phyloP scores from a whole-genome alignment of 352 stramenopile genomes.

The Stephanocyclus meneghinianus region DNA sequence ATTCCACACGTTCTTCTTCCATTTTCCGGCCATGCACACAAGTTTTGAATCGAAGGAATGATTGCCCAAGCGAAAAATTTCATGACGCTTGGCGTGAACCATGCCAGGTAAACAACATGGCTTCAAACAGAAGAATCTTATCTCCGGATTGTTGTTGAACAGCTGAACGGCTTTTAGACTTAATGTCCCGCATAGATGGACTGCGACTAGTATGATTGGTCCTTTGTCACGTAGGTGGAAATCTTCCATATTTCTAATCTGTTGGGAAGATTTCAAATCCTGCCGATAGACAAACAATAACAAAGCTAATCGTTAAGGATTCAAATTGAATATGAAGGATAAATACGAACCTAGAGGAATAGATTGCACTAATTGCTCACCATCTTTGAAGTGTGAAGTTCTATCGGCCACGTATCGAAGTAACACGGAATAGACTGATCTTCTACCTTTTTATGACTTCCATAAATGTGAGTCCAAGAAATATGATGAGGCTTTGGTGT shows the following conservation, averaged over 20 bases:
- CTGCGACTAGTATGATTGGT: constrained; percentile 52
- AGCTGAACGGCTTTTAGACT: constrained; percentile 57
- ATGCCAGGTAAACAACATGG: constrained; percentile 61
- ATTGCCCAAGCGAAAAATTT: constrained; percentile 45
- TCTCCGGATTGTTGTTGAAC: constrained; percentile 58
- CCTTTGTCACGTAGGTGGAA: constrained; percentile 35
- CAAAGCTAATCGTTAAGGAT: background rate
- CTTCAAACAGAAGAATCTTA: constrained; percentile 44
- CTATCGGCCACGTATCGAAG: constrained; percentile 62
- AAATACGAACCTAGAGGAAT: background rate
- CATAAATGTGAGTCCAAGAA: constrained; percentile 66
- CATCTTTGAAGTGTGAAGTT: constrained; percentile 57
- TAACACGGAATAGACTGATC: constrained; percentile 37
- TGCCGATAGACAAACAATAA: background rate
- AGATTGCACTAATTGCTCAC: constrained; percentile 4
- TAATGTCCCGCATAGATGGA: constrained; percentile 67
- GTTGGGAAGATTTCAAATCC: constrained; percentile 54
- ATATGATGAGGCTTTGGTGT: constrained; percentile 55
- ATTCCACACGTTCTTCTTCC: constrained; percentile 54
- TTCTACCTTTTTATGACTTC: constrained; percentile 20
- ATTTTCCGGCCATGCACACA: constrained; percentile 57
- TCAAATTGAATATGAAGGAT: background rate
- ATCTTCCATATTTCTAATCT: constrained; percentile 34
- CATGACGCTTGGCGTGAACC: constrained; percentile 54
- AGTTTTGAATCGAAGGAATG: constrained; percentile 59